Conservation (phyloP, 2,329 filamentous ascomycete species). For the Knoxdaviesia capensis region DNA sequence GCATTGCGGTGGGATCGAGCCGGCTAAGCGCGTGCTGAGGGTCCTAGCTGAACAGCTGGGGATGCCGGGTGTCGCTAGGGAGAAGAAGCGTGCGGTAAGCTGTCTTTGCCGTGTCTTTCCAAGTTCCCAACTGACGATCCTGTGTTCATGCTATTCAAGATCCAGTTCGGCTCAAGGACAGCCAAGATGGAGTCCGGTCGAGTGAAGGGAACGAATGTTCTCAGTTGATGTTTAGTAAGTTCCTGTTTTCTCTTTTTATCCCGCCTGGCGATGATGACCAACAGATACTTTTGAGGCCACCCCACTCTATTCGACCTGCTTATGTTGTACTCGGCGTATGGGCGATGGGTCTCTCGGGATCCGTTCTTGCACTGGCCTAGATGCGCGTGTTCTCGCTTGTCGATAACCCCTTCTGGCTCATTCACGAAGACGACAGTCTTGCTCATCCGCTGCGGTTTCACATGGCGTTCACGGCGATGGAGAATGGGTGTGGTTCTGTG, state of each 20-base stretch:
- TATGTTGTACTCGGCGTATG: no score
- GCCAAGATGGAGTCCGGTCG: constrained; percentile 61
- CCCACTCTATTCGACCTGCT: not conserved
- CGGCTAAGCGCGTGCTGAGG: constrained; percentile 64
- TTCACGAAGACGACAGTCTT: no score
- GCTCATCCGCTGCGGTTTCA: no score
- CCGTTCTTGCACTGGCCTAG: not conserved
- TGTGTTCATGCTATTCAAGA: constrained; percentile 21
- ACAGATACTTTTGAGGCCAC: constrained; percentile 56
- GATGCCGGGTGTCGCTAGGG: constrained; percentile 50
- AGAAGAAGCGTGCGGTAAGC: constrained; percentile 80
- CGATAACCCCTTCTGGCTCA: constrained; percentile 3
- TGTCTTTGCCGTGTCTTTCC: not conserved
- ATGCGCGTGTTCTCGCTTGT: constrained; percentile 2
- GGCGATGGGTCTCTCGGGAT: not conserved
- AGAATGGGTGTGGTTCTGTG: constrained; percentile 17
- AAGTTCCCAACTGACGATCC: not conserved
- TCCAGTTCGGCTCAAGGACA: constrained; percentile 69
- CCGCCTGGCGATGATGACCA: constrained; percentile 39
- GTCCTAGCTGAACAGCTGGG: constrained; percentile 56
- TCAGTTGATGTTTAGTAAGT: not conserved
- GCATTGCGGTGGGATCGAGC: constrained; percentile 29
- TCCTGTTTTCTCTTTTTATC: not conserved
- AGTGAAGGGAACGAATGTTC: constrained; percentile 38
- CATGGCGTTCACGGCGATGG: not conserved